These are phyloP conservation scores for Chlamydomonas eustigma DNA, from an alignment of 139 green algal genomes.

Conservation along the genomic window DNA sequence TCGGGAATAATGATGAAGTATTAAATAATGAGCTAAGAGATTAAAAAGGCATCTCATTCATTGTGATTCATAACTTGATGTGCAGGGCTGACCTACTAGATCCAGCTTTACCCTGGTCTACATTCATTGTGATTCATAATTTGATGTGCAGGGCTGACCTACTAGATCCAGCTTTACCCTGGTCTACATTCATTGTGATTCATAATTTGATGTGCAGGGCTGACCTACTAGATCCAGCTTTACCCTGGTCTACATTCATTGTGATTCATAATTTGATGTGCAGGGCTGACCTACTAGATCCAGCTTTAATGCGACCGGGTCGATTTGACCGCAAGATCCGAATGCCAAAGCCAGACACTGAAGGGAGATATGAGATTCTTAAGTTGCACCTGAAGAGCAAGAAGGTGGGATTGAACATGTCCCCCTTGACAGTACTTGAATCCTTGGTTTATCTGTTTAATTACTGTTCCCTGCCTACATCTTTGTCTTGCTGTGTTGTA, in stretches of 20 bases:
- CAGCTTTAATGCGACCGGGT: constrained; percentile 75
- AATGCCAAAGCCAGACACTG: constrained; percentile 54
- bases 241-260: constrained; percentile 24
- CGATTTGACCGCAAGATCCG: constrained; percentile 90
- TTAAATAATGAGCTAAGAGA: no score
- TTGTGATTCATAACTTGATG: not conserved
- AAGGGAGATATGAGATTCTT: constrained; percentile 89
- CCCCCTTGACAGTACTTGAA: no score
- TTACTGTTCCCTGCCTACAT: no score
- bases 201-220: constrained; percentile 51
- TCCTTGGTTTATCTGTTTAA: no score
- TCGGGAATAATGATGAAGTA: no score
- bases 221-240: constrained; percentile 76
- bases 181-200: not conserved
- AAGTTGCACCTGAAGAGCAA: constrained; percentile 62
- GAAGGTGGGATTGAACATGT: constrained; percentile 19
- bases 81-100: not conserved
- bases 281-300: constrained; percentile 83
- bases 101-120: not conserved
- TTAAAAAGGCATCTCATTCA: no score
- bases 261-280: constrained; percentile 26
- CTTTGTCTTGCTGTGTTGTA: no score
- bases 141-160: not conserved
- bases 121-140: no score
- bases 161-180: no score